phyloP scores from a whole-genome alignment of 2,329 filamentous ascomycete genomes.

The Albophoma yamanashiensis region DNA sequence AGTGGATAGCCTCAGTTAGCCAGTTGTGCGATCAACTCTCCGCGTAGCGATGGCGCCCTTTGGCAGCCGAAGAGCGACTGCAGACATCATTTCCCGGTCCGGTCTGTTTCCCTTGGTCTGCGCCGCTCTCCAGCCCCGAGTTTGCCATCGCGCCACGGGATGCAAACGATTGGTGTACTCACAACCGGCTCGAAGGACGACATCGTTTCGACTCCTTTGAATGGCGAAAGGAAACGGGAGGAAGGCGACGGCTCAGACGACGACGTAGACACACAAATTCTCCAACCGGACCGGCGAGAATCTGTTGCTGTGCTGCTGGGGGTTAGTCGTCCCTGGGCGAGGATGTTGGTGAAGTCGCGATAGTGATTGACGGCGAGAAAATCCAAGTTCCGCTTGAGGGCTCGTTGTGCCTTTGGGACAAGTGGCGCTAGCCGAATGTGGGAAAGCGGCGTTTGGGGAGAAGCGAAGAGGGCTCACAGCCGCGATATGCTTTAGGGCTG shows the following conservation, averaged over 20 bases:
- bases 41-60: not conserved
- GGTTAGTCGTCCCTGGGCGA: constrained; percentile 29
- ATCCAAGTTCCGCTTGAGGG: constrained; percentile 26
- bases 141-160: constrained; percentile 3
- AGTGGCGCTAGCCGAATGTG: constrained; percentile 20
- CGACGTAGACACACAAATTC: constrained; percentile 23
- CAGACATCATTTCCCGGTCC: not conserved
- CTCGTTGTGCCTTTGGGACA: constrained; percentile 28
- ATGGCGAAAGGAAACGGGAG: constrained; percentile 16
- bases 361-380: constrained; percentile 27
- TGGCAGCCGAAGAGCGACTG: not conserved
- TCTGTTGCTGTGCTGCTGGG: constrained; percentile 28
- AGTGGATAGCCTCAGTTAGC: not conserved
- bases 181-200: constrained; percentile 62
- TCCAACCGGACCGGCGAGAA: constrained; percentile 26
- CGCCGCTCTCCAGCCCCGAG: constrained; percentile 1
- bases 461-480: constrained; percentile 24
- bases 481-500: constrained; percentile 26
- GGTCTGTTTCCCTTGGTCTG: constrained; percentile 1
- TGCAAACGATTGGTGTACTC: constrained; percentile 31
- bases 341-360: constrained; percentile 27
- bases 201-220: constrained; percentile 40
- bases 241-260: constrained; percentile 23
- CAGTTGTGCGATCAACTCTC: not conserved
- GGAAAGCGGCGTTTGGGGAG: constrained; percentile 16